phyloP scores from a whole-genome alignment of 1,284 basidiomycete genomes.

The Melampsora larici-populina region DNA sequence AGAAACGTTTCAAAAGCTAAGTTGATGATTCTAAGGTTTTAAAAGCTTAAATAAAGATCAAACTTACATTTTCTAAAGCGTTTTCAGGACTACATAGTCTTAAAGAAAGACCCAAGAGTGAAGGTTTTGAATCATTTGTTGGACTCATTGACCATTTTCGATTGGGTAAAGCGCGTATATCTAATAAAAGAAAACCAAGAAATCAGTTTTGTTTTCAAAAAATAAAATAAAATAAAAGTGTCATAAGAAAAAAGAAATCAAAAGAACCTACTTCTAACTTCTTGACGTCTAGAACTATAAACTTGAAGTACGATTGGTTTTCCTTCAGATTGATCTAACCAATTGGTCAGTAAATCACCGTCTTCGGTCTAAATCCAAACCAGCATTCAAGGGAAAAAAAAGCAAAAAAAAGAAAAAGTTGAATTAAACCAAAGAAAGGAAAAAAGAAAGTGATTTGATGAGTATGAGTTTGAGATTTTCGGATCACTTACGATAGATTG shows the following conservation, averaged over 20 bases:
- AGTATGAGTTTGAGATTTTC: background rate
- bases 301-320: conserved; percentile 71
- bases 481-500: conserved; percentile 46
- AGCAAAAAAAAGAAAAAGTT: no score
- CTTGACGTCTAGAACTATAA: conserved; percentile 84
- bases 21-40: background rate
- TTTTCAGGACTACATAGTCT: conserved; percentile 82
- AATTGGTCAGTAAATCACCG: conserved; percentile 48
- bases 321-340: conserved; percentile 81
- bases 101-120: conserved; percentile 84
- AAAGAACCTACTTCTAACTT: conserved; percentile 68
- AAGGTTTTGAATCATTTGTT: conserved; percentile 57
- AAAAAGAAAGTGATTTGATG: background rate
- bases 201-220: conserved; percentile 76
- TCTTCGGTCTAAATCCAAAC: conserved; percentile 47
- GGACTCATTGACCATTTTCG: conserved; percentile 31
- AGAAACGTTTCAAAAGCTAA: background rate
- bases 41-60: conserved; percentile 8
- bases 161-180: conserved; percentile 25
- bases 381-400: no score
- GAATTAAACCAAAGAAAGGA: no score
- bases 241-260: conserved; percentile 18
- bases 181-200: conserved; percentile 40
- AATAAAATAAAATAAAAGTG: conserved; percentile 63
- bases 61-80: conserved; percentile 67